phyloP scores from a whole-genome alignment of 495 filamentous ascomycete species.

The Physcia stellaris region DNA sequence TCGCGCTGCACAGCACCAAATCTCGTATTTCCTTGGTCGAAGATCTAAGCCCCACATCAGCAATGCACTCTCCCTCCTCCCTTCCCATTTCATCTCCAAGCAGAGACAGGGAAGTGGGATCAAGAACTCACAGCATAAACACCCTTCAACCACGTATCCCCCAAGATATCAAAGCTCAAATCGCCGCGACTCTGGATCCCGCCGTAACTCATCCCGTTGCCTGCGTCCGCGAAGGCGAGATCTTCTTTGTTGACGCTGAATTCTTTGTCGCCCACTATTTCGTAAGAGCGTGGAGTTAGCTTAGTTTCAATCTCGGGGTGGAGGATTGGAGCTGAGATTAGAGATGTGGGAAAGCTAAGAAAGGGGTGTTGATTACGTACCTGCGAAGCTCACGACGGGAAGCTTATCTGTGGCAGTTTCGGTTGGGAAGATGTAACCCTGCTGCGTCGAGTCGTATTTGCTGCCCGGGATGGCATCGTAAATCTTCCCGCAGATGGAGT shows the following conservation, averaged over 20 bases:
- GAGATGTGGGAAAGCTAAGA: no score
- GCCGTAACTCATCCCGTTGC: slow-evolving; percentile 50
- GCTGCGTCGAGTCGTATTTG: slow-evolving; percentile 44
- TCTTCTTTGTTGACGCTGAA: slow-evolving; percentile 63
- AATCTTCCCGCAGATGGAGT: slow-evolving; percentile 49
- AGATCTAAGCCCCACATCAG: slow-evolving; percentile 37
- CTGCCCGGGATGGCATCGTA: slow-evolving; percentile 60
- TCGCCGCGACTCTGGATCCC: slow-evolving; percentile 61
- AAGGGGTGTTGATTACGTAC: no score
- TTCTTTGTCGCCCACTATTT: slow-evolving; percentile 49
- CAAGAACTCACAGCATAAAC: slow-evolving; percentile 50
- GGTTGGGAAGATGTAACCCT: slow-evolving; percentile 56
- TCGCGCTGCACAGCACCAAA: slow-evolving; percentile 67
- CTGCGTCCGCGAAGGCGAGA: slow-evolving; percentile 48
- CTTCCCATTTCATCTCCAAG: slow-evolving; percentile 2
- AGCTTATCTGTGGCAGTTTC: slow-evolving; percentile 40
- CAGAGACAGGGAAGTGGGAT: background rate
- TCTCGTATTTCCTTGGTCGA: slow-evolving; percentile 57
- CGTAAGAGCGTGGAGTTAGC: no score
- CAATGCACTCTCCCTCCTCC: background rate
- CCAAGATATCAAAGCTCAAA: slow-evolving; percentile 58
- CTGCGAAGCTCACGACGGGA: slow-evolving; percentile 54
- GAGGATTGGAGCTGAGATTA: no score
- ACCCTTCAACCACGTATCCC: slow-evolving; percentile 62
- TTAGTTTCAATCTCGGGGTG: no score